Evolutionary conservation across 306 rosid genomes (phyloP).

Genomic region (Vigna trinervia): DNA sequence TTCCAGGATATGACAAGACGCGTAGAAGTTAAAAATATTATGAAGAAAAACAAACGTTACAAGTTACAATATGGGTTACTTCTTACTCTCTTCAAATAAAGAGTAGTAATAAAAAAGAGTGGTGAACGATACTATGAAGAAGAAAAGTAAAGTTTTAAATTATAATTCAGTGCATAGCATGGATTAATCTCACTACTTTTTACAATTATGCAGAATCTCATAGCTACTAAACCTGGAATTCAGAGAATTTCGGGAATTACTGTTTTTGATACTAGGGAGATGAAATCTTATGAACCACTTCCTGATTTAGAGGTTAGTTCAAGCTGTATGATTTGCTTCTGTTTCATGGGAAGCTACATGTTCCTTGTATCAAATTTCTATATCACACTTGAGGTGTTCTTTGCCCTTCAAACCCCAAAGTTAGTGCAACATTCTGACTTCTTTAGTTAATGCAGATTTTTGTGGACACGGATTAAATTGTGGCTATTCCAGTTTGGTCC

Average conservation of each 20-base stretch:
- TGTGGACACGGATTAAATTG: slow-evolving; percentile 65
- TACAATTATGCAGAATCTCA: slow-evolving; percentile 70
- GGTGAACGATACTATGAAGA: not conserved
- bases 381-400: slow-evolving; percentile 9
- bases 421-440: slow-evolving; percentile 40
- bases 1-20: slow-evolving; percentile 14
- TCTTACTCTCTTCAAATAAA: not conserved
- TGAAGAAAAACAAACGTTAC: not conserved
- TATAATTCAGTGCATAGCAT: slow-evolving; percentile 32
- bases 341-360: slow-evolving; percentile 18
- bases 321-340: slow-evolving; percentile 18
- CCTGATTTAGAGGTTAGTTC: slow-evolving; percentile 86
- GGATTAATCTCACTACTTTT: slow-evolving; percentile 28
- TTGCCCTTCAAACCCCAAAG: slow-evolving; percentile 17
- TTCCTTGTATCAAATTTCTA: slow-evolving; percentile 10
- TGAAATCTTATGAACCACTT: slow-evolving; percentile 79
- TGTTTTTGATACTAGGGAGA: slow-evolving; percentile 71
- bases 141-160: not conserved
- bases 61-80: not conserved
- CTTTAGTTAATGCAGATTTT: slow-evolving; percentile 70
- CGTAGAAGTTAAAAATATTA: slow-evolving; percentile 3
- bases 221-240: slow-evolving; percentile 92
- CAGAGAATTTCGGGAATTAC: slow-evolving; percentile 90
- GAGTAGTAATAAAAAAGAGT: slow-evolving; percentile 11
- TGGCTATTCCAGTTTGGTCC: slow-evolving; percentile 32